phyloP scores from a whole-genome alignment of 2,329 filamentous ascomycete genomes.

The Cladosporium sp. region DNA sequence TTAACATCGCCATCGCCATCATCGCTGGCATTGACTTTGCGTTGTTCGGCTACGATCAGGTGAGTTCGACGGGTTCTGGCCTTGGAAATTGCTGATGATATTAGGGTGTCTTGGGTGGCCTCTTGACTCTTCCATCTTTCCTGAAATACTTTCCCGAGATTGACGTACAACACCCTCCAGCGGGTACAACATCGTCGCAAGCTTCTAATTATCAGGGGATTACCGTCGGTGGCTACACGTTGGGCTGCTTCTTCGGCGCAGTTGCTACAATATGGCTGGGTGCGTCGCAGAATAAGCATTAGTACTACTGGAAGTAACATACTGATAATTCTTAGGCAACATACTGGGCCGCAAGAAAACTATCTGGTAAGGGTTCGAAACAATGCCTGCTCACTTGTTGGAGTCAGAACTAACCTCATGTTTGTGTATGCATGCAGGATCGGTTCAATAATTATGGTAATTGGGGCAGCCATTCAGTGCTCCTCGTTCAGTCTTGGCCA shows the following conservation, averaged over 20 bases:
- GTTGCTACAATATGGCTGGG: slow-evolving; percentile 52
- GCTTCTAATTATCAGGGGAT: slow-evolving; percentile 34
- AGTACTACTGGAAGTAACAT: not conserved
- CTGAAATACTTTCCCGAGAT: slow-evolving; percentile 45
- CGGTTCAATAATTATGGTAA: slow-evolving; percentile 53
- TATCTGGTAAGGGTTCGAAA: slow-evolving; percentile 41
- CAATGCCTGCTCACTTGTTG: too few species aligned
- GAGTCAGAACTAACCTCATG: too few species aligned
- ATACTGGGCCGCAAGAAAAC: slow-evolving; percentile 53
- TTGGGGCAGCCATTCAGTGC: slow-evolving; percentile 52
- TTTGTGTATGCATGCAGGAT: too few species aligned
- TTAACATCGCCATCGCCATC: slow-evolving; percentile 45
- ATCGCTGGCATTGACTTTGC: slow-evolving; percentile 43
- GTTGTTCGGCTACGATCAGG: slow-evolving; percentile 28
- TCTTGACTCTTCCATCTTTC: slow-evolving; percentile 45
- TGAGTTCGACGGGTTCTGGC: not conserved
- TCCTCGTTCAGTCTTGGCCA: slow-evolving; percentile 47
- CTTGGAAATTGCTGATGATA: slow-evolving; percentile 28
- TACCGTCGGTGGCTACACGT: slow-evolving; percentile 36
- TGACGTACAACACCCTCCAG: slow-evolving; percentile 27
- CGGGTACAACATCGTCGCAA: slow-evolving; percentile 1
- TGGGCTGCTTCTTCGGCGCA: slow-evolving; percentile 53
- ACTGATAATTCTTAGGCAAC: slow-evolving; percentile 33
- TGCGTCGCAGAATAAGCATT: not conserved
- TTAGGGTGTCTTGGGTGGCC: slow-evolving; percentile 46